Base-by-base conservation (phyloP, 1,139 yeast species). In the Torulaspora pretoriensis region DNA sequence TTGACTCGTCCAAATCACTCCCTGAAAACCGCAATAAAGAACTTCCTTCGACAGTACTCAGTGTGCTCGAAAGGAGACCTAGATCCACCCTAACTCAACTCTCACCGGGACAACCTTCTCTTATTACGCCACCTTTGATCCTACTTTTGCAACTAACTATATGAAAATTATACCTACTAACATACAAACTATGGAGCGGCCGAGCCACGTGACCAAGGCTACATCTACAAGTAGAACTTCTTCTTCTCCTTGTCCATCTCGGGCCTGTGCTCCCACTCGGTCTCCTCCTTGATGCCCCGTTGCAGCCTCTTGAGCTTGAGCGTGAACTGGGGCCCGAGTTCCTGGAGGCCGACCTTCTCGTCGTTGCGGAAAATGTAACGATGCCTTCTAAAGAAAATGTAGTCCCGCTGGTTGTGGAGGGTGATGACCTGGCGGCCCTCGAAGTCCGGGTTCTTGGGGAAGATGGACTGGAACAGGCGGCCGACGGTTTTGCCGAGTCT, bases 221-320 rank as follows among this genome's bases (percentile, higher is more conserved):
- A n/a, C 8, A 8, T 12, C 68, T 72, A 90, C 56, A 90, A 71
- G 64, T 88, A 84, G 64, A 92, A 92, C 77, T 87, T 88, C 69
- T 81, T 81, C 80, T 89, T 92, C 64, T 92, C 97, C 61, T 84
- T 82, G 67, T 92, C 97, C 97, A 92, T 90, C 55, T 86, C 95
- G 10, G 97, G 83, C 56, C 87, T 80, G 69, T 89, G 95, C 68
- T 92, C 97, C 97, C 97, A 92, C 60, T 88, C 96, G 25, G 87
- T 75, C 58, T 92, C 97, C 53, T 88, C 95, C 61, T 82, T 81
- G 58, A 92, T 76, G 38, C 97, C 98, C 70, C 81, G 83, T 65
- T 90, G 97, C 50, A 94, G 72, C 61, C 97, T 75, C 64, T 96
- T 77, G 54, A 94, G 71, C 62, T 85, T 83, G 62, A 92, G 69